Percentiles rank a stretch among this genome's conserved stretches.
Conservation (phyloP, 2,329 filamentous ascomycete species). For the Laburnicola sp. region DNA sequence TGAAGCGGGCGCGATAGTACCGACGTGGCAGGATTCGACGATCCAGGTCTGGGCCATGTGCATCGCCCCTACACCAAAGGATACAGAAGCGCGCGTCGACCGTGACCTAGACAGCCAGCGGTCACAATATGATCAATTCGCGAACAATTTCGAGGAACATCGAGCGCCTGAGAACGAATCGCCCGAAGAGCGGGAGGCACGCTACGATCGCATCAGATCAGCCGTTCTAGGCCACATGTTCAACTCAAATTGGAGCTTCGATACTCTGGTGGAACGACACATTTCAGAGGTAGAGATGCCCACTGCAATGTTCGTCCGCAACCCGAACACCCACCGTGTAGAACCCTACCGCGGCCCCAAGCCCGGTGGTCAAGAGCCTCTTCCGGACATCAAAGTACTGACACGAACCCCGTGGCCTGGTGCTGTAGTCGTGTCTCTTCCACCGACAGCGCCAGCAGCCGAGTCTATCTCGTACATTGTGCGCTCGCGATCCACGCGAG, state of each 20-base stretch:
- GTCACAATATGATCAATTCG: constrained; percentile 25
- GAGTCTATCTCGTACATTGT: constrained; percentile 85
- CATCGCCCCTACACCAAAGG: constrained; percentile 46
- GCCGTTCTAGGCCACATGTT: constrained; percentile 76
- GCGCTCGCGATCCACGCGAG: constrained; percentile 73
- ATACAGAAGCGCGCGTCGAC: constrained; percentile 16
- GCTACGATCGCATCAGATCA: constrained; percentile 58
- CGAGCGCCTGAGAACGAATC: constrained; percentile 33
- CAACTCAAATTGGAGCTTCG: constrained; percentile 72
- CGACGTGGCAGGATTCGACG: constrained; percentile 74
- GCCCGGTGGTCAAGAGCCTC: constrained; percentile 53
- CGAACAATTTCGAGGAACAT: constrained; percentile 39
- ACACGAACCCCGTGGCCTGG: constrained; percentile 80
- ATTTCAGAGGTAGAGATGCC: constrained; percentile 69
- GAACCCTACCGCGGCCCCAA: constrained; percentile 70
- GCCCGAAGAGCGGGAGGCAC: constrained; percentile 40
- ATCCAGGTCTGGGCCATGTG: constrained; percentile 86
- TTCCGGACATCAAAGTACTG: constrained; percentile 70
- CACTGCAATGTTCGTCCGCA: constrained; percentile 69
- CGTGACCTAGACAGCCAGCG: constrained; percentile 27
- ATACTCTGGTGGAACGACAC: constrained; percentile 67
- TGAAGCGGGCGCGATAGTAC: constrained; percentile 47
- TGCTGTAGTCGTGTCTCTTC: constrained; percentile 65
- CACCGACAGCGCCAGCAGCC: constrained; percentile 65
- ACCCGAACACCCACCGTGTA: constrained; percentile 64